These are phyloP conservation scores for Fistulinella prunicolor DNA, from an alignment of 768 basidiomycete genomes.

Conservation along the genomic window DNA sequence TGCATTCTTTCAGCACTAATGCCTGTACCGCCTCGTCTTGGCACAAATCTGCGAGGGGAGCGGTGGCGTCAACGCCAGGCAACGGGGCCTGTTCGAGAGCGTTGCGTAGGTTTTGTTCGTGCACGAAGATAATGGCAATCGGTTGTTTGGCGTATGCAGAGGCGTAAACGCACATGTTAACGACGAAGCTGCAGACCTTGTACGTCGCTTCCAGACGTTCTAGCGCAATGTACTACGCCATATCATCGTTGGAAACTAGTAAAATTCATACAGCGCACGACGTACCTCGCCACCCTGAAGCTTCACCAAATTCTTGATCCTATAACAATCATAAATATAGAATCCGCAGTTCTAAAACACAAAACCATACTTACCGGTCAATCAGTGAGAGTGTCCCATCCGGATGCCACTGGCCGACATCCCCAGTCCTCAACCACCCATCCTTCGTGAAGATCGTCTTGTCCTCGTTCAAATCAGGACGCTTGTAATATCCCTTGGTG, in stretches of 20 bases:
- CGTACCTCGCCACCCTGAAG: conserved; percentile 72
- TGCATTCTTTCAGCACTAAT: conserved; percentile 73
- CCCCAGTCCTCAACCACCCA: conserved; percentile 93
- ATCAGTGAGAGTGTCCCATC: conserved; percentile 89
- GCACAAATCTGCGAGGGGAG: conserved; percentile 55
- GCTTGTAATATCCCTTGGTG: conserved; percentile 89
- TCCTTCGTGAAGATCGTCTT: conserved; percentile 80
- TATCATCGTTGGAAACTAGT: conserved; percentile 3
- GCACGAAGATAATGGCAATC: conserved; percentile 81
- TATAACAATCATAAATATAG: conserved; percentile 16
- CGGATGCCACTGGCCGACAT: conserved; percentile 90
- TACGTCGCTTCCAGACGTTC: conserved; percentile 86
- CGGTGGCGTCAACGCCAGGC: conserved; percentile 36
- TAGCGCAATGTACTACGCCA: conserved; percentile 81
- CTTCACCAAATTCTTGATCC: conserved; percentile 90
- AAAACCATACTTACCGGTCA: conserved; percentile 60
- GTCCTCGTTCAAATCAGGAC: conserved; percentile 85
- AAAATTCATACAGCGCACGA: neutral
- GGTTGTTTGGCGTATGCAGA: conserved; percentile 74
- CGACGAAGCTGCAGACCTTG: conserved; percentile 76
- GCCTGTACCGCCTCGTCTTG: conserved; percentile 49
- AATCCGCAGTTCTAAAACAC: neutral
- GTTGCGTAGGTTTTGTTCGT: conserved; percentile 70
- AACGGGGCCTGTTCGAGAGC: conserved; percentile 37
- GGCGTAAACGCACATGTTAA: conserved; percentile 84